A percentile compares a stretch with the other conserved stretches of the same genome.
phyloP scores from a whole-genome alignment of 371 early-diverging fungal species.

The Lichtheimia ramosa region DNA sequence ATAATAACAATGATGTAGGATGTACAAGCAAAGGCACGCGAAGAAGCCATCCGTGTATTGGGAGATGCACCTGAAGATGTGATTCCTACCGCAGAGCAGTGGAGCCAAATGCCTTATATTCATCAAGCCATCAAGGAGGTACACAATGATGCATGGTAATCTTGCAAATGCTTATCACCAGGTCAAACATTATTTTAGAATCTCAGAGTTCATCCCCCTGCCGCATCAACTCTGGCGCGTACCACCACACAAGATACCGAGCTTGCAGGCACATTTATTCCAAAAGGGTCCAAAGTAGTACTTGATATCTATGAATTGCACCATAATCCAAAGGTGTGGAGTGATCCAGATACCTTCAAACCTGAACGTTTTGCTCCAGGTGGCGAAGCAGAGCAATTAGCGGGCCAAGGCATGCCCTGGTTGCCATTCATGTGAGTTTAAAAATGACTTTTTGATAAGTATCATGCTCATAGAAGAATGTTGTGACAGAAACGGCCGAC shows the following conservation, averaged over 20 bases:
- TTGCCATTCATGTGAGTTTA: slow-evolving; percentile 37
- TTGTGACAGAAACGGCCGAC: slow-evolving; percentile 26
- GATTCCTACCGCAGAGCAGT: slow-evolving; percentile 39
- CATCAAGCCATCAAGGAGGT: slow-evolving; percentile 35
- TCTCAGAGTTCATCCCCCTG: slow-evolving; percentile 14
- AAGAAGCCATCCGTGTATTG: slow-evolving; percentile 44
- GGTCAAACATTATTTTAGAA: neutral
- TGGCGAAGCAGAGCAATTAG: slow-evolving; percentile 17
- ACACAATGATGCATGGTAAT: neutral
- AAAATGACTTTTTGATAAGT: too few species aligned
- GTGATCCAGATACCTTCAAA: slow-evolving; percentile 14
- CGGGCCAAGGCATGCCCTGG: slow-evolving; percentile 26
- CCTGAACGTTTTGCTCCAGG: slow-evolving; percentile 17
- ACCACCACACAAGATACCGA: slow-evolving; percentile 36
- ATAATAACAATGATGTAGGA: slow-evolving; percentile 5
- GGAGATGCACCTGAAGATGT: slow-evolving; percentile 37
- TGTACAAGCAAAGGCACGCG: slow-evolving; percentile 38
- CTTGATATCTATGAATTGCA: slow-evolving; percentile 35
- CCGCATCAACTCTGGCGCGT: slow-evolving; percentile 4
- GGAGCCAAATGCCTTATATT: slow-evolving; percentile 37
- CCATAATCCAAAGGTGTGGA: slow-evolving; percentile 25
- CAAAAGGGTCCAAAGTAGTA: slow-evolving; percentile 37
- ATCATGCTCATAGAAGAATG: too few species aligned
- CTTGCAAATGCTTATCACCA: neutral
- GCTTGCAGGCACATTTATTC: slow-evolving; percentile 40